These are phyloP conservation scores for Trichoderma semiorbis DNA, from an alignment of 2,329 filamentous ascomycete species.

Conservation along the genomic window DNA sequence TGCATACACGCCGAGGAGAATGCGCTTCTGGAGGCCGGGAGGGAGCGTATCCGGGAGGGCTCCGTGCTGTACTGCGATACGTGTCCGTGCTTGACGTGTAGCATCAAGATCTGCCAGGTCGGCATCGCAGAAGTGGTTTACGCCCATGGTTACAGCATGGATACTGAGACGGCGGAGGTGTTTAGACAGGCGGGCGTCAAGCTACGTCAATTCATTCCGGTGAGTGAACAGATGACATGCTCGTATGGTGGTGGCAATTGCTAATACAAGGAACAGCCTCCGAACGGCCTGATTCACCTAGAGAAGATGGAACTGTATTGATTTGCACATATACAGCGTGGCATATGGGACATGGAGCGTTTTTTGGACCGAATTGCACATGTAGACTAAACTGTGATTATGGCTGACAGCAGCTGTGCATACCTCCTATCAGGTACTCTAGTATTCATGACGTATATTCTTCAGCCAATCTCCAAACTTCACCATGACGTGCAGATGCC, in stretches of 20 bases:
- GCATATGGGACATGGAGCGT: not conserved
- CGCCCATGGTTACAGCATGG: slow-evolving; percentile 91
- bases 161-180: slow-evolving; percentile 75
- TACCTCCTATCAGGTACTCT: not conserved
- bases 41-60: slow-evolving; percentile 80
- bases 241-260: not conserved
- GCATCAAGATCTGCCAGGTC: slow-evolving; percentile 97
- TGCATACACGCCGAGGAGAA: slow-evolving; percentile 99
- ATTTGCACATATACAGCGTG: not conserved
- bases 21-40: slow-evolving; percentile 86
- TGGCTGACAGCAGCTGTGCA: not conserved
- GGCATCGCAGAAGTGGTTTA: slow-evolving; percentile 96
- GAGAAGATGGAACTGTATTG: slow-evolving; percentile 47
- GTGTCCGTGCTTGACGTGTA: slow-evolving; percentile 95
- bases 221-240: slow-evolving; percentile 42
- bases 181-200: slow-evolving; percentile 80
- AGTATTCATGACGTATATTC: not conserved
- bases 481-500: not conserved
- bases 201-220: slow-evolving; percentile 82
- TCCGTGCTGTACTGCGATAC: slow-evolving; percentile 91
- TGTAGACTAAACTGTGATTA: not conserved
- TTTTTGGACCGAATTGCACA: not conserved
- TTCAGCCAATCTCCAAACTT: not conserved
- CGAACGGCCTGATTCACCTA: slow-evolving; percentile 62
- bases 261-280: slow-evolving; percentile 45